Percentiles rank a stretch among this genome's conserved stretches.
These are phyloP conservation scores for Dichomitus squalens DNA, from an alignment of 1,284 basidiomycete species.

Conservation along the genomic window DNA sequence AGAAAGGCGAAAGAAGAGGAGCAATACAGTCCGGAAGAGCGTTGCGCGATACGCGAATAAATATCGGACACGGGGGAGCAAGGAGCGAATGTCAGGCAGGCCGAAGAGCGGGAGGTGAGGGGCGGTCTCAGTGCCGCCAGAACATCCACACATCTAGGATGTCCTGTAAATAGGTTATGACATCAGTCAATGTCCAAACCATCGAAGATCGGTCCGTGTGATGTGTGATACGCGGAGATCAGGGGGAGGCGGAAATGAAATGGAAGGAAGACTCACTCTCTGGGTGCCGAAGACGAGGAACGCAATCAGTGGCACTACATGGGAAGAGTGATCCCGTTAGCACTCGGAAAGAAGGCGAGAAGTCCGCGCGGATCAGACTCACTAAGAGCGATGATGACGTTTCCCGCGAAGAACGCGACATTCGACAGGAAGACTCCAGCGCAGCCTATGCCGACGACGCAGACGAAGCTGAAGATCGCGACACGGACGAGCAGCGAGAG, in stretches of 20 bases:
- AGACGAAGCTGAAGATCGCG: constrained; percentile 24
- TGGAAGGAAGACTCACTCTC: constrained; percentile 11
- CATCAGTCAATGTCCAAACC: background rate
- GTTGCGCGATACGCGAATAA: background rate
- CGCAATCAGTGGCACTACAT: constrained; percentile 25
- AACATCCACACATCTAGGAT: constrained; percentile 26
- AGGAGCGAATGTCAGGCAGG: constrained; percentile 7
- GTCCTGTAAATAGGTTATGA: constrained; percentile 11
- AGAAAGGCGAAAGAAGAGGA: background rate
- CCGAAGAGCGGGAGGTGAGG: background rate
- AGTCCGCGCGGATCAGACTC: background rate
- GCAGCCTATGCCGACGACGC: constrained; percentile 24
- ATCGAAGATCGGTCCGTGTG: background rate
- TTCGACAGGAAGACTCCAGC: constrained; percentile 25
- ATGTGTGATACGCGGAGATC: background rate
- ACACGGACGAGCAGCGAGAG: constrained; percentile 26
- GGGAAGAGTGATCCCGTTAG: background rate
- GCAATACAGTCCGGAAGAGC: background rate
- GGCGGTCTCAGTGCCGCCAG: constrained; percentile 18
- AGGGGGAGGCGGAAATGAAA: background rate
- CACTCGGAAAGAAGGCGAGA: background rate
- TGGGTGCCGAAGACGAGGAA: constrained; percentile 27
- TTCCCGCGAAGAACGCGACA: constrained; percentile 21
- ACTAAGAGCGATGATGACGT: constrained; percentile 25
- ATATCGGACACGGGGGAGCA: background rate